Evolutionary conservation across 352 stramenopile species (phyloP), one percentile per base, ranked within the genome.

Genomic region (Pythium phragmitis): DNA sequence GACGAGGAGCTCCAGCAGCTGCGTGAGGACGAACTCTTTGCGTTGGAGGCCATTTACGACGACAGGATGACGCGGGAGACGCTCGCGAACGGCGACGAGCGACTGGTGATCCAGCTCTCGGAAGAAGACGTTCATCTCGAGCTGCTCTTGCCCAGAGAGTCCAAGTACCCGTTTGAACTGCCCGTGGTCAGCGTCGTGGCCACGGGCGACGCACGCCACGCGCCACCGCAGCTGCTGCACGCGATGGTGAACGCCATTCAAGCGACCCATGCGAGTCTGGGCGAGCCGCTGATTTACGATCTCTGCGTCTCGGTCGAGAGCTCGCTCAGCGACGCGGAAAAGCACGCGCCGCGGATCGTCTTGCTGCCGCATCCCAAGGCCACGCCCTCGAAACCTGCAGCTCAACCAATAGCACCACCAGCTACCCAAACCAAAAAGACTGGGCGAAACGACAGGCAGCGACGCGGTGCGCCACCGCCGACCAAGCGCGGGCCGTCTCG

Each of bases 251-350:
- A 89, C 12, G 75, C 86, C 49, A 78, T 75, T n/a, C 84, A 75
- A 33, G 62, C 72, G 9, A 74, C 72, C 13, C 73, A 71, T 11
- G 21, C 43, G 23, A 57, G 34, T 1, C 70, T 92, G 7, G 87
- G 87, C 7, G 87, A 92, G 16, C 87, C 87, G 2, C 86, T 92
- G 74, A 73, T 95, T 16, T 95, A 93, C 64, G 82, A 93, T 46
- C 75, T 95, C 19, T 88, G 77, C 52, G 82, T 89, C 46, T 75
- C 81, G 1, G 71, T 92, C 12, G 82, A 93, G 51, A 76, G 70
- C 3, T 72, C 86, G 36, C 58, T 89, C 14, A 67, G 75, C 11
- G 67, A 87, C 23, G 57, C 62, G 3, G 48, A 59, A n/a, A 53
- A 70, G 26, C 75, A 46, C 30, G 74, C 37, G 19, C 46, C 82